Percentiles rank a stretch among this genome's conserved stretches.
Conservation (phyloP, 2,329 filamentous ascomycete species). For the Pseudogymnoascus pannorum region DNA sequence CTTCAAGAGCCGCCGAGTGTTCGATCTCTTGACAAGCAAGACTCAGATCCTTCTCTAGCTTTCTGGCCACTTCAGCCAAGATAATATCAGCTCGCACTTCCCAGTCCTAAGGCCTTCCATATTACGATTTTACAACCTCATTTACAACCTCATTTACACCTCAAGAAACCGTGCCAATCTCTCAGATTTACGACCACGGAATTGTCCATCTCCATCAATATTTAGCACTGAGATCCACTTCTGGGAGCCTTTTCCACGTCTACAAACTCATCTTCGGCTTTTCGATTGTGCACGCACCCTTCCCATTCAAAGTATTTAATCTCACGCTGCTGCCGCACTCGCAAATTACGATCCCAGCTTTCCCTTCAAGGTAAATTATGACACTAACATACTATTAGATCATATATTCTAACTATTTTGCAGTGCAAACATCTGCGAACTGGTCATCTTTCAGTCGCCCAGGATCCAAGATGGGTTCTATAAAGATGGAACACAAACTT, state of each 20-base stretch:
- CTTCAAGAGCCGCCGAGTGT: not conserved
- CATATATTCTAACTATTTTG: not conserved
- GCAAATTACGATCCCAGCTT: not conserved
- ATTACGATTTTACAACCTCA: not conserved
- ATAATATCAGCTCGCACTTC: not conserved
- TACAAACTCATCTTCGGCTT: not conserved
- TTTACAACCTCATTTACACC: too few species aligned
- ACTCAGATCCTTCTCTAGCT: not conserved
- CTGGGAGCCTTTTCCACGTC: not conserved
- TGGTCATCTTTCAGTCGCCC: not conserved
- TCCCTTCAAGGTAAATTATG: not conserved
- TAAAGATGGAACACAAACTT: not conserved
- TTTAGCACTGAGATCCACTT: not conserved
- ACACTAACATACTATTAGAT: not conserved
- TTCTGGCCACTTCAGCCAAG: not conserved
- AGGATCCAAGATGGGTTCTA: not conserved
- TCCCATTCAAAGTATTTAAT: not conserved
- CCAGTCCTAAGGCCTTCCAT: not conserved
- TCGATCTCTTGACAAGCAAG: not conserved
- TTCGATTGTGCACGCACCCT: not conserved
- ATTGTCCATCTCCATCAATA: too few species aligned
- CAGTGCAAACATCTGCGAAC: not conserved
- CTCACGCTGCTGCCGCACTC: not conserved
- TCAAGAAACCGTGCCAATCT: too few species aligned
- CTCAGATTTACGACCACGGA: too few species aligned